Base-by-base conservation (phyloP, 2,329 filamentous ascomycete genomes). In the Leptographium galeiforme region DNA sequence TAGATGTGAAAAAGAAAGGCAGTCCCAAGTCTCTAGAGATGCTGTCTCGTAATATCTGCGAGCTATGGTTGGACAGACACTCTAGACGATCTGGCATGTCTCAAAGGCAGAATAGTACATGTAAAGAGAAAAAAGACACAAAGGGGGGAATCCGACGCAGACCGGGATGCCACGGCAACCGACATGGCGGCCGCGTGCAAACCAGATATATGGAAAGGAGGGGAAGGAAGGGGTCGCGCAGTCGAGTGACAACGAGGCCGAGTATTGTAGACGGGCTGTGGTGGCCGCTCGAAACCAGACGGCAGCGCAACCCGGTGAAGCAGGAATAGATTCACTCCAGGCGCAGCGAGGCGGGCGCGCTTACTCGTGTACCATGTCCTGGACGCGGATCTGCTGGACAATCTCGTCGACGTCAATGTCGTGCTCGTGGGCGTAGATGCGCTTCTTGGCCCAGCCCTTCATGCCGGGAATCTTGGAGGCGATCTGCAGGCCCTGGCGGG, bases 371-470 rank as follows among this genome's bases (percentile, higher is more conserved):
- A 53, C 10, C 33, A 60, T 16, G 54, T 60, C 52, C 51, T 53
- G 49, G 43, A 48, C 53, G 14, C 50, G 30, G 13, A 58, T 54
- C 53, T 56, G 55, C 39, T 55, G 51, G 39, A 54, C 52, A 13
- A 58, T 41, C 43, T 58, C 55, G 51, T 56, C 52, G 16, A 40
- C 54, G 33, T 51, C 57, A 41, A 57, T 52, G 25, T 4, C 48
- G 32, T 55, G 16, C 18, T 56, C 49, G 53, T 56, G 51, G 32
- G 56, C 55, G 32, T 45, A 56, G 25, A 56, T 55, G 48, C 57
- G 57, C 54, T 58, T 58, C n/a, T 53, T 41, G 10, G 59, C 57
- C 57, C 58, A 60, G 54, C 32, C 7, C 40, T 48, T 50, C 41
- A 57, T 50, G 50, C 57, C 57, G 1, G 59, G 59, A 8, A 59